Evolutionary conservation across 768 basidiomycete genomes (phyloP).

Genomic region (Candolleomyces aberdarensis): DNA sequence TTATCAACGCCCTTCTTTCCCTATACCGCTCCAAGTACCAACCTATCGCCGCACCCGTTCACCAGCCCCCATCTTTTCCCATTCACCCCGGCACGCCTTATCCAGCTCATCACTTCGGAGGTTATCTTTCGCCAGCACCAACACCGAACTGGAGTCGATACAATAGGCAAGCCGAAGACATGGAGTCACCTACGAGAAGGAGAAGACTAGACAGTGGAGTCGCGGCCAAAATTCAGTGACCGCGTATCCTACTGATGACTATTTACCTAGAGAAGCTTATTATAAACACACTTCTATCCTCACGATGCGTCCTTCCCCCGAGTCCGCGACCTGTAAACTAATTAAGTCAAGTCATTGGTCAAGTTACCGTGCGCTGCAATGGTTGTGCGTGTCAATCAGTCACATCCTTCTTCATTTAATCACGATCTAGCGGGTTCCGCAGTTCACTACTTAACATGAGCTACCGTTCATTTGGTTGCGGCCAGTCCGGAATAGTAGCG

Average conservation of each 20-base stretch:
- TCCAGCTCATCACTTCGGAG: conserved; percentile 41
- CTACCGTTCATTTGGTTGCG: conserved; percentile 1
- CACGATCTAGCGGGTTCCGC: not conserved
- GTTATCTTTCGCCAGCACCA: conserved; percentile 50
- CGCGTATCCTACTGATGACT: conserved; percentile 8
- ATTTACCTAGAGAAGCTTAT: conserved; percentile 5
- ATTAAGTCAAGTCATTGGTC: not conserved
- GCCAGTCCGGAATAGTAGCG: conserved; percentile 2
- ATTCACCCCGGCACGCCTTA: conserved; percentile 36
- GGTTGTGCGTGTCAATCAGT: not conserved
- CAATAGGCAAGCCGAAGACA: conserved; percentile 35
- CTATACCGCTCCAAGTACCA: conserved; percentile 71
- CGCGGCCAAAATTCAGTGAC: conserved; percentile 53
- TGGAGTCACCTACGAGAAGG: conserved; percentile 45
- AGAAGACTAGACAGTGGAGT: conserved; percentile 56
- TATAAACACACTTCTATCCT: conserved; percentile 4
- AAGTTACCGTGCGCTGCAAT: not conserved
- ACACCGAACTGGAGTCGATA: conserved; percentile 45
- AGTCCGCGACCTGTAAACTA: conserved; percentile 1
- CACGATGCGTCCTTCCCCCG: not conserved
- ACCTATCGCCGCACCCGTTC: conserved; percentile 32
- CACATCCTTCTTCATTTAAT: conserved; percentile 4
- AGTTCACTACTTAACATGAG: not conserved
- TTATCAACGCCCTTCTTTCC: conserved; percentile 77
- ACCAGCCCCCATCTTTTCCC: conserved; percentile 38